These are phyloP conservation scores for Claviceps capensis DNA, from an alignment of 2,329 filamentous ascomycete genomes.

Conservation along the genomic window DNA sequence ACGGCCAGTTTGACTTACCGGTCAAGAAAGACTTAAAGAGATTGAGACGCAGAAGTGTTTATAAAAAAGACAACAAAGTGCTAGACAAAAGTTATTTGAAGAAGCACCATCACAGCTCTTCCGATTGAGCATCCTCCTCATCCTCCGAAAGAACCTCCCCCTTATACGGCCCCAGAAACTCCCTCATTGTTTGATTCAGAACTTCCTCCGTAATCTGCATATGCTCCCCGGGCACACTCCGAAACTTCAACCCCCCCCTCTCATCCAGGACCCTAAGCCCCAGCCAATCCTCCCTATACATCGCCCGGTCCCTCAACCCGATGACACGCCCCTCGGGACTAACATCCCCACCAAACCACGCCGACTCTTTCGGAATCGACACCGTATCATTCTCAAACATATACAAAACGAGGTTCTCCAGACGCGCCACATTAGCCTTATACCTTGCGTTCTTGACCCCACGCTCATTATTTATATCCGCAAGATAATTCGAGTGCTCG, in stretches of 20 bases:
- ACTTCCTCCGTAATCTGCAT: slow-evolving; percentile 63
- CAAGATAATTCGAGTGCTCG: slow-evolving; percentile 71
- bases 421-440: slow-evolving; percentile 48
- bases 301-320: slow-evolving; percentile 49
- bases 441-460: slow-evolving; percentile 59
- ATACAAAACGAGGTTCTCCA: slow-evolving; percentile 79
- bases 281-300: slow-evolving; percentile 91
- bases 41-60: too few species aligned
- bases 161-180: slow-evolving; percentile 47
- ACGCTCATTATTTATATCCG: slow-evolving; percentile 94
- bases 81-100: too few species aligned
- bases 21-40: too few species aligned
- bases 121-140: slow-evolving; percentile 11
- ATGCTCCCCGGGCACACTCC: slow-evolving; percentile 60
- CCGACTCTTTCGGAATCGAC: slow-evolving; percentile 78
- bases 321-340: slow-evolving; percentile 52
- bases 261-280: slow-evolving; percentile 68
- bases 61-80: too few species aligned
- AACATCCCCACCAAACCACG: slow-evolving; percentile 74
- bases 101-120: slow-evolving; percentile 21
- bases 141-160: slow-evolving; percentile 18
- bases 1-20: too few species aligned
- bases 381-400: slow-evolving; percentile 78
- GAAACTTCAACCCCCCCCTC: slow-evolving; percentile 66
- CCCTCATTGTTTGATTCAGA: slow-evolving; percentile 50